Evolutionary conservation across 2,329 filamentous ascomycete genomes (phyloP), one percentile per base, ranked within the genome.

Genomic region (Orbilia blumenaviensis): DNA sequence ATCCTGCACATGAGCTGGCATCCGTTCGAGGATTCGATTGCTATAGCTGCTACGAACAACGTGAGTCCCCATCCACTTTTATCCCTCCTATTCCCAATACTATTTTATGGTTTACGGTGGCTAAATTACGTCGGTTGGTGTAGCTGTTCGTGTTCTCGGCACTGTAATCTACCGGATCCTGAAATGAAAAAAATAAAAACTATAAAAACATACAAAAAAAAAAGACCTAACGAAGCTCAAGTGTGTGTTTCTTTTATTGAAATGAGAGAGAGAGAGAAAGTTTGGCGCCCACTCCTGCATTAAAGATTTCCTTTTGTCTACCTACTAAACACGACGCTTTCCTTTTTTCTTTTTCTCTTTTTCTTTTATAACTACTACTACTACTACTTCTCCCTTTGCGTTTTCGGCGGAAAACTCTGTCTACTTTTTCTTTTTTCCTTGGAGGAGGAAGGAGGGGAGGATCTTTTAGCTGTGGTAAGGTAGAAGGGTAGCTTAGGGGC

Each of bases 1-100:
- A 99, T 99, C 81, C 84, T 99, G 82, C 95, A 99, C 84, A 99
- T 99, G 95, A 98, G 94, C 85, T 99, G 95, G 95, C 95, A 99
- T 89, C 95, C 95, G 56, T 97, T 96, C 81, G 95, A 99, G 85
- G 94, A 99, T 85, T 98, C 94, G 85, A 99, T 99, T 85, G 95
- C 95, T 71, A 99, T 99, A 86, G 95, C 95, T 80, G 95, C 95
- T 77, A 99, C 95, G 79, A 99, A 99, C 87, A 99, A 99, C 85
- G 95, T 98, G 85, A 91, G 94, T 87, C 44, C 46, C 61, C 23
- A 68, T 38, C 16, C 5, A 0, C 21, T 56, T 14, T 18, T 34
- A 9, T 44, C 36, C 6, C n/a, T 16, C 25, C 18, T 23, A 23
- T 9, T 60, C 14, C 27, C 18, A 32, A 9, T 38, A 14, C 10